These are phyloP conservation scores for Termitomyces heimii DNA, from an alignment of 768 basidiomycete genomes.

Conservation along the genomic window DNA sequence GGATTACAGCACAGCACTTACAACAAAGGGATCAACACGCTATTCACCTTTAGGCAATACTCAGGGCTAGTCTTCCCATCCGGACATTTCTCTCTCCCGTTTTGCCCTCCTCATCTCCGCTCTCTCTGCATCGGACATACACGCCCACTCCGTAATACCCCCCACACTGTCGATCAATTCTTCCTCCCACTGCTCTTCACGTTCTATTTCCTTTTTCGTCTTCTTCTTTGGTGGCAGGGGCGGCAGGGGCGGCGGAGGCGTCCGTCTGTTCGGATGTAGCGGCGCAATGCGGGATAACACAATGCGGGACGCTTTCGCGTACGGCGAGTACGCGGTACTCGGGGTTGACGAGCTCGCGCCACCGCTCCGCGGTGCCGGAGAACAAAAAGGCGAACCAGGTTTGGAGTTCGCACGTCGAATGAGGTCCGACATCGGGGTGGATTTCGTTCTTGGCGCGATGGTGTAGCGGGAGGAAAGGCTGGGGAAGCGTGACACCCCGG, in stretches of 20 bases:
- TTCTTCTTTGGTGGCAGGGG: constrained; percentile 70
- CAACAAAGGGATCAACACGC: background rate
- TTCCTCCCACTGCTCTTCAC: constrained; percentile 78
- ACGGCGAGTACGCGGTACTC: constrained; percentile 51
- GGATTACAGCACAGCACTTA: background rate
- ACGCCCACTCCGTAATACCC: constrained; percentile 54
- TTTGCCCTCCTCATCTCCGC: constrained; percentile 53
- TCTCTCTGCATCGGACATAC: constrained; percentile 43
- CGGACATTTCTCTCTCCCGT: constrained; percentile 56
- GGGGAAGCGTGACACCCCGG: constrained; percentile 11
- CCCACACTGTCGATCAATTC: constrained; percentile 71
- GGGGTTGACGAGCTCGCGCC: constrained; percentile 14
- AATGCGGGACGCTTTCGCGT: constrained; percentile 57
- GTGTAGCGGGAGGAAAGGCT: constrained; percentile 33
- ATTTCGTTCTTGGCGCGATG: constrained; percentile 42
- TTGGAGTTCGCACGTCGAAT: constrained; percentile 66
- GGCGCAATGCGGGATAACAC: constrained; percentile 67
- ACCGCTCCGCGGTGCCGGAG: constrained; percentile 18
- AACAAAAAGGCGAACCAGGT: constrained; percentile 54
- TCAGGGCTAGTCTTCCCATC: constrained; percentile 41
- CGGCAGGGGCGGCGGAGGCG: constrained; percentile 69
- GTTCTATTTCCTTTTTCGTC: constrained; percentile 70
- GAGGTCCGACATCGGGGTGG: constrained; percentile 69
- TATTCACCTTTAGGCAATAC: background rate
- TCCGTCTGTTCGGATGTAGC: constrained; percentile 65